Conservation (phyloP, 768 basidiomycete species). For the Pleurotus sapidus region DNA sequence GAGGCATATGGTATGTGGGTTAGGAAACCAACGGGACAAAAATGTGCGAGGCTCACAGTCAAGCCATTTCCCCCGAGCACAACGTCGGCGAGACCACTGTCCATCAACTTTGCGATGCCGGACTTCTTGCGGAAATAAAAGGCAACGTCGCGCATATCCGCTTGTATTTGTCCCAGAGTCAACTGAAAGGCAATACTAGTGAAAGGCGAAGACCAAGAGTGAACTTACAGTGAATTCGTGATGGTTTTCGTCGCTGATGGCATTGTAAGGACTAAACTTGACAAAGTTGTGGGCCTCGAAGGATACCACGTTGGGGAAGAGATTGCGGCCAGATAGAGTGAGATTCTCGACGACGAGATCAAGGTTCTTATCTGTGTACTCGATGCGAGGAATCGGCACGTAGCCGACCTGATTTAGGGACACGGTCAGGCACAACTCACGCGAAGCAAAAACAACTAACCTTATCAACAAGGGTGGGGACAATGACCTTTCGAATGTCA, state of each 20-base stretch:
- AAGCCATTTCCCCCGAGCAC: constrained; percentile 83
- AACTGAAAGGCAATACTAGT: constrained; percentile 24
- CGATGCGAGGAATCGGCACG: constrained; percentile 74
- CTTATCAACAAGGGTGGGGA: constrained; percentile 75
- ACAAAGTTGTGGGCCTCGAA: constrained; percentile 79
- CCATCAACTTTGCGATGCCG: constrained; percentile 75
- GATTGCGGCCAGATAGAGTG: constrained; percentile 80
- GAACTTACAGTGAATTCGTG: constrained; percentile 59
- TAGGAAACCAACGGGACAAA: not conserved
- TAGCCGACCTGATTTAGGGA: no score
- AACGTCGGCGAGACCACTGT: constrained; percentile 85
- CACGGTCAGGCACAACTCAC: no score
- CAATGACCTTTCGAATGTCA: constrained; percentile 79
- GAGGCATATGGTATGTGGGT: constrained; percentile 35
- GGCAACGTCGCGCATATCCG: constrained; percentile 90
- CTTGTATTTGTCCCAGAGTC: constrained; percentile 82
- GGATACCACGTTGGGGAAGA: constrained; percentile 79
- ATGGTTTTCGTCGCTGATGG: constrained; percentile 52
- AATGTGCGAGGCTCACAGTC: constrained; percentile 38
- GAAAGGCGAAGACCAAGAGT: not conserved
- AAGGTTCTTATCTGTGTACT: constrained; percentile 84
- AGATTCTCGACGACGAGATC: constrained; percentile 95
- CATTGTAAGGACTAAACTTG: constrained; percentile 79
- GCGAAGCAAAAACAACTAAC: constrained; percentile 46
- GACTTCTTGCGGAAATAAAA: constrained; percentile 89